Base-by-base conservation (phyloP, 148 eudicot genomes). In the Rhododendron henanense region DNA sequence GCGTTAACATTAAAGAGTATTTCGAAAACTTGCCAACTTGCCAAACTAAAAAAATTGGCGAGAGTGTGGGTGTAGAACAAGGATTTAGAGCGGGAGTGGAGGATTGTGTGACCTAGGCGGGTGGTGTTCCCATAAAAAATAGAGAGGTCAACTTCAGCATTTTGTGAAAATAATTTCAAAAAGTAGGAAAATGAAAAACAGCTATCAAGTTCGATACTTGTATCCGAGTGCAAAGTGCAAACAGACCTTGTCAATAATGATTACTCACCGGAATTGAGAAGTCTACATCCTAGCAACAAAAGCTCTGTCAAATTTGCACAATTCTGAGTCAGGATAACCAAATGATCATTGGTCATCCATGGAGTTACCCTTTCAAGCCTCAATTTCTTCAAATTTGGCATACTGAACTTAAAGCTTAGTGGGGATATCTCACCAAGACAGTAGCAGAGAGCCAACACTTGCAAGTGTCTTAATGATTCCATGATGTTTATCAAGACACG, bases 321-420 rank as follows among this genome's bases (percentile, higher is more conserved):
- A 86, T 88, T 93, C 84, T 93, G 91, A 41, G 93, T 88, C 89
- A 96, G 83, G 50, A 85, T 87, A 81, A 87, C 83, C 93, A 96
- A 87, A 90, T 92, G 91, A 79, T 84, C 92, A 90, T 94, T 94
- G 77, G 92, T 94, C 99, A 96, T 92, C 97, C 95, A 94, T 6
- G 98, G 94, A 83, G 96, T 87, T 86, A 94, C 98, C 84, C 98
- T 92, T 92, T 95, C 94, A 88, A 96, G 95, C 89, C 87, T 94
- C 88, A 96, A 89, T 83, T 87, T 96, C 88, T 90, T 93, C 86
- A 96, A 89, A 69, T 82, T 88, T 81, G 92, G 96, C 93, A 93
- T 81, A 71, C 84, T 89, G 77, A 87, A 53, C 87, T 79, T 87
- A 84, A 93, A 92, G 85, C 90, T 88, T 63, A 76, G 67, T 25